Evolutionary conservation across 495 filamentous ascomycete species (phyloP), one percentile per base, ranked within the genome.

Genomic region (Corynascus novoguineensis): DNA sequence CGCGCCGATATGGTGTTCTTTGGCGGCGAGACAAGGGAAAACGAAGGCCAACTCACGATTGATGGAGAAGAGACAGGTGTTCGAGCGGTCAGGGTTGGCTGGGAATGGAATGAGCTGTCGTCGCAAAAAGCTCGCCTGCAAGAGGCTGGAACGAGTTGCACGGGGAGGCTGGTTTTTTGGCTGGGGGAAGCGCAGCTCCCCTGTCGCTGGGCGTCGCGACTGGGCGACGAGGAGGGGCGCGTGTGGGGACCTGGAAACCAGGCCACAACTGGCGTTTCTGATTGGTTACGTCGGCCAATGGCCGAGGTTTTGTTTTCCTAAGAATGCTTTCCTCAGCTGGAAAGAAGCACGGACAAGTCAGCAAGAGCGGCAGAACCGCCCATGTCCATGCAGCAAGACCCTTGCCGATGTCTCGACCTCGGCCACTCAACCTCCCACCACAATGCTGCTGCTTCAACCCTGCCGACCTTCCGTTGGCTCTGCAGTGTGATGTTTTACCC

Each of bases 261-360:
- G 56, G 48, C 56, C 60, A 45, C 17, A 7, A 14, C 11, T 1
- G 32, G 27, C 19, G 27, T 3, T 17, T 24, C 49, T 68, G 61
- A 68, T 68, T 68, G 66, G 66, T 34, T 41, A 58, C 48, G 53
- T 49, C 35, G 11, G 25, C 55, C 25, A 28, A 44, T 50, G 63
- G 54, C 59, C 64, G 59, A 64, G 61, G 66, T 50, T 59, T 68
- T 58, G 54, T 64, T 60, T 68, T 63, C 56, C 60, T 22, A 19
- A n/a, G n/a, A n/a, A 31, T 8, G 5, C 3, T 8, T 31, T 12
- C 45, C 44, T 47, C 45, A 48, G 45, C 45, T 55, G 53, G 31
- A n/a, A 31, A 53, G 48, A 32, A 41, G 38, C 38, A n/a, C 47
- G 9, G 15, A 32, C 45, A 41, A 41, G 37, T 41, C 37, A 41